Evolutionary conservation across 192 early-diverging fungal genomes (phyloP).

Genomic region (Rhizoclosmatium globosum): DNA sequence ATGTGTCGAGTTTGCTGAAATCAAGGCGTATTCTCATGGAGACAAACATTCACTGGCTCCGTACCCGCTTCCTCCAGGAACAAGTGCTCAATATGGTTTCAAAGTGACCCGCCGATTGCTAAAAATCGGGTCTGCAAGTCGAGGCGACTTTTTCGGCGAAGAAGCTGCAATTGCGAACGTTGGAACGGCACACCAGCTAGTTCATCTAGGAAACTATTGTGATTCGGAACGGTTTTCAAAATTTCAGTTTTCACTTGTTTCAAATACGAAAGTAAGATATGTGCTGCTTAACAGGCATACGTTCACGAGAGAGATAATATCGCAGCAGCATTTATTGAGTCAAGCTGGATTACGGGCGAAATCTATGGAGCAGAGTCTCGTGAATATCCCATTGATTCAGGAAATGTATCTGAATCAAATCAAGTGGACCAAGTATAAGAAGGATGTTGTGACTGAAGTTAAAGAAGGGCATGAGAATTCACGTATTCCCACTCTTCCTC

Average conservation of each 20-base stretch:
- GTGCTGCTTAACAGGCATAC: slow-evolving; percentile 18
- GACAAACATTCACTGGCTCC: background rate
- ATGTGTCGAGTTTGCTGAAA: slow-evolving; percentile 23
- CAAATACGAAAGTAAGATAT: slow-evolving; percentile 15
- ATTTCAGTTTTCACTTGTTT: slow-evolving; percentile 32
- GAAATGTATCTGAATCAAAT: slow-evolving; percentile 15
- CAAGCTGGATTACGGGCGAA: slow-evolving; percentile 16
- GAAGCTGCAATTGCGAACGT: slow-evolving; percentile 30
- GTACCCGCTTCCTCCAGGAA: slow-evolving; percentile 10
- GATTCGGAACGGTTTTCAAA: background rate
- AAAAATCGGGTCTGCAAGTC: background rate
- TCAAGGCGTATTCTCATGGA: slow-evolving; percentile 10
- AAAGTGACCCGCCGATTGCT: background rate
- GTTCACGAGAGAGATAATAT: slow-evolving; percentile 18
- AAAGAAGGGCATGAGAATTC: background rate
- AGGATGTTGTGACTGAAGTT: slow-evolving; percentile 1
- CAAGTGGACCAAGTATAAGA: slow-evolving; percentile 13
- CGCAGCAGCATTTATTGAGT: slow-evolving; percentile 4
- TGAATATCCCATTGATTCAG: slow-evolving; percentile 19
- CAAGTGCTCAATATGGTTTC: slow-evolving; percentile 2
- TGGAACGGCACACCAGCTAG: slow-evolving; percentile 31
- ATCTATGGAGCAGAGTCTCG: background rate
- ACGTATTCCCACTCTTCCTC: background rate
- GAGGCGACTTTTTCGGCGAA: slow-evolving; percentile 34
- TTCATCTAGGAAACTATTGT: background rate